Base-by-base conservation (phyloP, 108 stramenopile species). In the Mediolabrus comicus region DNA sequence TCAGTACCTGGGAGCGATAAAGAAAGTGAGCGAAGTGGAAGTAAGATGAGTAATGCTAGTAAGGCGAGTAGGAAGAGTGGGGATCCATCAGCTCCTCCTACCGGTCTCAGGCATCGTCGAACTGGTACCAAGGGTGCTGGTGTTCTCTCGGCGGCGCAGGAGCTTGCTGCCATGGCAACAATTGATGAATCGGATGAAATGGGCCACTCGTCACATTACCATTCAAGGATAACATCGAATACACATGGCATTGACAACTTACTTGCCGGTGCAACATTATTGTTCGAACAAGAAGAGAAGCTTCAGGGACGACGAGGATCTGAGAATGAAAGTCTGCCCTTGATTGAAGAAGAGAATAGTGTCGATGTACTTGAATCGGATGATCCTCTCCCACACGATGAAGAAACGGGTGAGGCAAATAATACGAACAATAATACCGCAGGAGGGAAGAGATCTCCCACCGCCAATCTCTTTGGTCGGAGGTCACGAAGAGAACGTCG, bases 201-300 rank as follows among this genome's bases (percentile, higher is more conserved):
- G 28, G 53, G 35, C 10, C 30, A 59, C 5, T 55, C n/a, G 10
- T 29, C 13, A 32, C n/a, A 58, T 10, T 17, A 10, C 25, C 31
- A 39, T 16, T 49, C 7, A 33, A 59, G 39, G 51, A 65, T 51
- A 51, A 35, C n/a, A 55, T 55, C 30, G 53, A 16, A 27, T 27
- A 17, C n/a, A 13, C 71, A 57, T n/a, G 70, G 70, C 29, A 51
- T 71, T 17, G 70, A 71, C 57, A 78, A 78, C 30, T 53, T 78
- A 43, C 33, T 78, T 19, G 70, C 54, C 32, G 77, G 77, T 3
- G 77, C 53, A 8, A 51, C 52, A 1, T 25, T 61, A 2, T 27
- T 78, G 29, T 59, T 36, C 34, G 58, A 77, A 60, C 62, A 53
- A 31, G 32, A 53, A 11, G 31, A 63, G 4, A 33, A 52, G 22